phyloP scores from a whole-genome alignment of 2,329 filamentous ascomycete genomes.

The Fusarium staphyleae region DNA sequence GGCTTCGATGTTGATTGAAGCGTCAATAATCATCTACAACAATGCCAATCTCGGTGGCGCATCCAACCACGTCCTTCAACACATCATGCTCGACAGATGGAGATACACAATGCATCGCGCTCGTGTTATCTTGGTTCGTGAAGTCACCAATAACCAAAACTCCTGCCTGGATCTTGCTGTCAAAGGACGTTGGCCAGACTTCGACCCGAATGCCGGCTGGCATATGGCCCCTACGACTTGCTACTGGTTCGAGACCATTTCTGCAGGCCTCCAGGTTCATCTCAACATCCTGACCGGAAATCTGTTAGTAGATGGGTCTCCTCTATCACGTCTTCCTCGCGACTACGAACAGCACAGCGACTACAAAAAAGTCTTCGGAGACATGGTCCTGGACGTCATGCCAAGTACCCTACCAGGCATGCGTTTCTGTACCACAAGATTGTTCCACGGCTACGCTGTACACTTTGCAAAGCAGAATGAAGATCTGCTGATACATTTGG shows the following conservation, averaged over 20 bases:
- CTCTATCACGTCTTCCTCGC: conserved; percentile 14
- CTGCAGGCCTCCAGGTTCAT: conserved; percentile 1
- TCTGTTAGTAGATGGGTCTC: conserved; percentile 17
- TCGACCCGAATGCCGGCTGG: conserved; percentile 6
- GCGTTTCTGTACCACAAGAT: conserved; percentile 49
- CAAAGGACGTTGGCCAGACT: conserved; percentile 25
- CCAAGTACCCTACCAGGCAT: conserved; percentile 41
- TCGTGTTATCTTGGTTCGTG: neutral
- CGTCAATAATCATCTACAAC: conserved; percentile 17
- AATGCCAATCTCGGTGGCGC: neutral
- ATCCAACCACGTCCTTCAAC: neutral
- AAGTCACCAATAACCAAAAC: neutral
- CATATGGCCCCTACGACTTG: neutral
- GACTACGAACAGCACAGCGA: conserved; percentile 9
- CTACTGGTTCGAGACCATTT: conserved; percentile 22
- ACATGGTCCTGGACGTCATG: conserved; percentile 24
- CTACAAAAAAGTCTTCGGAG: conserved; percentile 26
- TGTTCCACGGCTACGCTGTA: conserved; percentile 31
- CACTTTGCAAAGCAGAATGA: conserved; percentile 48
- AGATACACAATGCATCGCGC: conserved; percentile 15
- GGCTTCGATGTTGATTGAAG: conserved; percentile 24
- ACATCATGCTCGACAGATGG: conserved; percentile 17
- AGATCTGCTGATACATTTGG: conserved; percentile 46
- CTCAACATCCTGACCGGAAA: conserved; percentile 22
- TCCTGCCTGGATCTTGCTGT: conserved; percentile 25